A percentile compares a stretch with the other conserved stretches of the same genome.
These are phyloP conservation scores for Astraeus odoratus DNA, from an alignment of 768 basidiomycete species.

Conservation along the genomic window DNA sequence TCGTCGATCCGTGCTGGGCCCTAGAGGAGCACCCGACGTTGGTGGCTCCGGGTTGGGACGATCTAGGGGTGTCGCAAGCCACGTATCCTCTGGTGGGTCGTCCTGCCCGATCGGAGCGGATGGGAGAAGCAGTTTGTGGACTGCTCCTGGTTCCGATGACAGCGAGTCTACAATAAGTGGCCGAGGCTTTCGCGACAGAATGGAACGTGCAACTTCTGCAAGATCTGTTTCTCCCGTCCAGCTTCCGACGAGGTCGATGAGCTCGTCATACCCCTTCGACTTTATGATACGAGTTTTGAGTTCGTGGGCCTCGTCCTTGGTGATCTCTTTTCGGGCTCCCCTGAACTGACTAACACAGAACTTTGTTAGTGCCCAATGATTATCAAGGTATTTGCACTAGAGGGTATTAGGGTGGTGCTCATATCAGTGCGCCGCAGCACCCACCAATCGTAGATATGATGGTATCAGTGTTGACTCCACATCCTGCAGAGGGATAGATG, in stretches of 20 bases:
- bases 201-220: slow-evolving; percentile 42
- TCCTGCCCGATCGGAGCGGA: neutral
- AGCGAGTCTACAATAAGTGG: slow-evolving; percentile 9
- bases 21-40: slow-evolving; percentile 34
- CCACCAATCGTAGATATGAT: slow-evolving; percentile 66
- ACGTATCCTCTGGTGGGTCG: slow-evolving; percentile 26
- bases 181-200: slow-evolving; percentile 27
- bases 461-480: slow-evolving; percentile 65
- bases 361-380: slow-evolving; percentile 81
- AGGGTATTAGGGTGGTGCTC: slow-evolving; percentile 2
- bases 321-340: slow-evolving; percentile 47
- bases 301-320: slow-evolving; percentile 52
- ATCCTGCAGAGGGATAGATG: slow-evolving; percentile 56
- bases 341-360: slow-evolving; percentile 84
- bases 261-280: slow-evolving; percentile 55
- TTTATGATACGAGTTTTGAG: slow-evolving; percentile 47
- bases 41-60: slow-evolving; percentile 58
- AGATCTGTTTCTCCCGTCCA: slow-evolving; percentile 63
- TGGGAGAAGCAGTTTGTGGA: neutral
- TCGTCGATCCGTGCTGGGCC: slow-evolving; percentile 33
- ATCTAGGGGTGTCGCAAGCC: slow-evolving; percentile 38
- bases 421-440: slow-evolving; percentile 4
- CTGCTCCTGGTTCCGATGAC: neutral
- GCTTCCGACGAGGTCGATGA: slow-evolving; percentile 43
- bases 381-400: slow-evolving; percentile 68